phyloP scores from a whole-genome alignment of 2,329 filamentous ascomycete species.

The Colletotrichum sidae region DNA sequence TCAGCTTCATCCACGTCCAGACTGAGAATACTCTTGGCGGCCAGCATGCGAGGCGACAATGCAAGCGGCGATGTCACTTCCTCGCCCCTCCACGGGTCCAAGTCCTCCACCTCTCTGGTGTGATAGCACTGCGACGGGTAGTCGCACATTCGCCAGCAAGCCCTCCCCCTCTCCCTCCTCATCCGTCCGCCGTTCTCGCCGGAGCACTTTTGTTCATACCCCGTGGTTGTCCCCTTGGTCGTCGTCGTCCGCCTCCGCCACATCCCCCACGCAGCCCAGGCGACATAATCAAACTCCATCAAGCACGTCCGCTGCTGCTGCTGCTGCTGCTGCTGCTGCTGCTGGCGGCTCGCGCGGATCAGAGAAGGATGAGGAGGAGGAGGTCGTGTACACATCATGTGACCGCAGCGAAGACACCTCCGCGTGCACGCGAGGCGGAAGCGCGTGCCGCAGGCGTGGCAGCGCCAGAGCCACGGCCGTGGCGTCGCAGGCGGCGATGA shows the following conservation, averaged over 20 bases:
- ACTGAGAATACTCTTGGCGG: neutral
- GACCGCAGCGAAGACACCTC: slow-evolving; percentile 53
- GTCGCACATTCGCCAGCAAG: slow-evolving; percentile 20
- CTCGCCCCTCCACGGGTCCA: neutral
- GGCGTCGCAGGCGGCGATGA: slow-evolving; percentile 10
- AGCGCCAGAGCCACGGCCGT: slow-evolving; percentile 48
- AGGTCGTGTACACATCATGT: slow-evolving; percentile 47
- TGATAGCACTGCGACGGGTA: slow-evolving; percentile 24
- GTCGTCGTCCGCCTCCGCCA: slow-evolving; percentile 43
- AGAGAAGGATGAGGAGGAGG: neutral
- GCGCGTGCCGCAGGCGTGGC: slow-evolving; percentile 43
- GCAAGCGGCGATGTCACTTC: neutral
- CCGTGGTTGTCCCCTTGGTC: neutral
- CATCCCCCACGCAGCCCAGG: slow-evolving; percentile 45
- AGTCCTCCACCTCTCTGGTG: neutral
- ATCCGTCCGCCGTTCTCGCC: neutral
- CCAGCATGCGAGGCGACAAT: neutral
- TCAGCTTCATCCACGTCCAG: slow-evolving; percentile 8
- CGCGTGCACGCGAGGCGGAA: slow-evolving; percentile 49
- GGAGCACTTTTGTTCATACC: neutral
- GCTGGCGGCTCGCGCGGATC: neutral
- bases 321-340: slow-evolving; percentile 20
- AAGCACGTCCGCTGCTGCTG: slow-evolving; percentile 38
- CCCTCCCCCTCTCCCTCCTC: neutral
- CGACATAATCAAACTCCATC: slow-evolving; percentile 48